Evolutionary conservation across 805 yeast species (phyloP), one percentile per base, ranked within the genome.

Genomic region (Candida ascalaphidarum): DNA sequence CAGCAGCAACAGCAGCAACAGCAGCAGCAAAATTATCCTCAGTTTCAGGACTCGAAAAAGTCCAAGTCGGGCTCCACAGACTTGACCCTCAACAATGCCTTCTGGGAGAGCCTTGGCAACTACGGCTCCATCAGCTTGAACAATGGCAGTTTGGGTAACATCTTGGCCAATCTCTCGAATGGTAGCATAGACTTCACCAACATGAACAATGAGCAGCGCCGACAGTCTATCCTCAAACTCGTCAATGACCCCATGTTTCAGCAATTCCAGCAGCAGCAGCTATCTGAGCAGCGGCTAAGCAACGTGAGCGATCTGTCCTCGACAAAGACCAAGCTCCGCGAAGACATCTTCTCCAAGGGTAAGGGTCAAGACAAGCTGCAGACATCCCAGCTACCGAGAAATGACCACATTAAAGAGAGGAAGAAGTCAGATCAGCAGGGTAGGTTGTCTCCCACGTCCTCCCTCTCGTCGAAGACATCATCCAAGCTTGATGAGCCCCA

Each of bases 371-470:
- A 60, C 12, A 57, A 58, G 30, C 57, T 63, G 1, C 63, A 57
- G 26, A n/a, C n/a, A n/a, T n/a, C n/a, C n/a, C n/a, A n/a, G n/a
- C n/a, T n/a, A n/a, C n/a, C n/a, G n/a, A n/a, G n/a, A n/a, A n/a
- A n/a, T n/a, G n/a, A n/a, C n/a, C n/a, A n/a, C n/a, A n/a, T n/a
- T n/a, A n/a, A n/a, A n/a, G n/a, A n/a, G n/a, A n/a, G n/a, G n/a
- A n/a, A n/a, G n/a, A n/a, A n/a, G n/a, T n/a, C n/a, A n/a, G n/a
- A n/a, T n/a, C n/a, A n/a, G n/a, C n/a, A n/a, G n/a, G n/a, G n/a
- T n/a, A n/a, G n/a, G n/a, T n/a, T n/a, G n/a, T 56, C 64, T 4
- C 68, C 68, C 0, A 59, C 51, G 22, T 52, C 65, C 2, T 56
- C 63, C 2, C 66, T 65, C 0, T 35, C 37, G 15, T 24, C 33